Evolutionary conservation across 2,329 filamentous ascomycete species (phyloP).

Genomic region (Aspergillus tanneri): DNA sequence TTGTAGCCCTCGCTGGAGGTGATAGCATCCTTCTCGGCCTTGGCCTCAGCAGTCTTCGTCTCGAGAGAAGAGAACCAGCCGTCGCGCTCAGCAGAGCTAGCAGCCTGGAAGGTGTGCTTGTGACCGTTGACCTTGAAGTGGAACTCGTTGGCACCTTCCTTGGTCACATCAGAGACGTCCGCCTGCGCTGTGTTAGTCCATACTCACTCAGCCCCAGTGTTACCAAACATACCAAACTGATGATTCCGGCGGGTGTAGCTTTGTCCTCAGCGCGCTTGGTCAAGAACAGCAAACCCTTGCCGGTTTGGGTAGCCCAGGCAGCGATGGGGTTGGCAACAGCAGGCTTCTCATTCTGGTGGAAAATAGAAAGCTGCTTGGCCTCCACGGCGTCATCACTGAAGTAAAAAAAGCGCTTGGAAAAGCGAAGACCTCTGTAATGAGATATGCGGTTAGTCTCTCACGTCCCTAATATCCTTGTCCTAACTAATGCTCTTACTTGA

Average conservation of each 20-base stretch:
- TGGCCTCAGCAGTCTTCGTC: conserved; percentile 79
- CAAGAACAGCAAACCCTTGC: conserved; percentile 92
- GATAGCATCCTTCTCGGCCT: conserved; percentile 72
- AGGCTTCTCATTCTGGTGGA: conserved; percentile 86
- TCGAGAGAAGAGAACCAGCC: conserved; percentile 87
- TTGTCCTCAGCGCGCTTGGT: conserved; percentile 82
- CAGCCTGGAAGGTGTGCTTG: conserved; percentile 92
- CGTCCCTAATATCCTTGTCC: not conserved
- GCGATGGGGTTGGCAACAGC: conserved; percentile 73
- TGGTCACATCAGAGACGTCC: conserved; percentile 69
- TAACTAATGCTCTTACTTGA: conserved; percentile 68
- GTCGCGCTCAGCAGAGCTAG: conserved; percentile 73
- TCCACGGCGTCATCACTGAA: conserved; percentile 73
- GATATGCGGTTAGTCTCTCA: conserved; percentile 13
- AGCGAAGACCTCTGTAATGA: conserved; percentile 71
- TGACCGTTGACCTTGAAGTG: conserved; percentile 78
- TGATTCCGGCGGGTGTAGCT: conserved; percentile 72
- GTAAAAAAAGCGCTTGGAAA: conserved; percentile 92
- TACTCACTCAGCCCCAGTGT: conserved; percentile 9
- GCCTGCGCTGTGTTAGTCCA: conserved; percentile 49
- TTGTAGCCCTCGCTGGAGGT: conserved; percentile 85
- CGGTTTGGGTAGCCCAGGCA: conserved; percentile 89
- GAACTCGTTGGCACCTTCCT: conserved; percentile 79
- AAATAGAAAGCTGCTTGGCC: conserved; percentile 69
- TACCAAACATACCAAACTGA: conserved; percentile 70